These are phyloP conservation scores for Phylloporus sp. DNA, from an alignment of 768 basidiomycete genomes.

Conservation along the genomic window DNA sequence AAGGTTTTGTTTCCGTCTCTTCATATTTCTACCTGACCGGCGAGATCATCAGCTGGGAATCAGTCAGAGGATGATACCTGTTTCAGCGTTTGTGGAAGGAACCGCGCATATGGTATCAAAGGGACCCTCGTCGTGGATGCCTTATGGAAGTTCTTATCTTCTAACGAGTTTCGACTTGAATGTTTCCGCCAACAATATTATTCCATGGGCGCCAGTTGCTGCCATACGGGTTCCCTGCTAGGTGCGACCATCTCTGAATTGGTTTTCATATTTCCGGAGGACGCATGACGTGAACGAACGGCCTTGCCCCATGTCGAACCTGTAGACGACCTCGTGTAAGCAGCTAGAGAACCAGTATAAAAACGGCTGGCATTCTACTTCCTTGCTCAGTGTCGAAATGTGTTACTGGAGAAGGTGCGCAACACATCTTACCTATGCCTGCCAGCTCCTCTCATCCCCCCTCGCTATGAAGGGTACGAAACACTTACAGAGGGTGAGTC, in stretches of 20 bases:
- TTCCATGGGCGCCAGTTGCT: constrained; percentile 8
- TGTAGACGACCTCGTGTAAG: constrained; percentile 26
- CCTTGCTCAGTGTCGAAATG: constrained; percentile 35
- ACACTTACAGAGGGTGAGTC: constrained; percentile 50
- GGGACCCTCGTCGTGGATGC: constrained; percentile 28
- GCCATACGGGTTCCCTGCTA: constrained; percentile 20
- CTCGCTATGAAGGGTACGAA: constrained; percentile 44
- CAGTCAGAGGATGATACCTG: constrained; percentile 23
- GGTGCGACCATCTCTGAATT: constrained; percentile 27
- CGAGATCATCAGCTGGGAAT: constrained; percentile 27
- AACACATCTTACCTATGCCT: not conserved
- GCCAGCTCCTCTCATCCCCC: constrained; percentile 21
- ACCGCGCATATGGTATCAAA: constrained; percentile 6
- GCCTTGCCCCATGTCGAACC: constrained; percentile 21
- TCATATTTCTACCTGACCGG: constrained; percentile 19
- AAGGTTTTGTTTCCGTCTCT: constrained; percentile 10
- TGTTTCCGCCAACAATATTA: constrained; percentile 24
- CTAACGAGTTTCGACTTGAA: constrained; percentile 28
- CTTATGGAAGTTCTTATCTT: constrained; percentile 26
- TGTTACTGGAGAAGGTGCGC: constrained; percentile 60
- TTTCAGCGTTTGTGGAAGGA: constrained; percentile 25
- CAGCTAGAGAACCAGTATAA: constrained; percentile 31
- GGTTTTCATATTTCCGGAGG: constrained; percentile 20
- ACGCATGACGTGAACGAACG: constrained; percentile 27
- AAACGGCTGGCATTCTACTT: constrained; percentile 13